Base-by-base conservation (phyloP, 1,139 yeast genomes). In the Yamadazyma oceani region DNA sequence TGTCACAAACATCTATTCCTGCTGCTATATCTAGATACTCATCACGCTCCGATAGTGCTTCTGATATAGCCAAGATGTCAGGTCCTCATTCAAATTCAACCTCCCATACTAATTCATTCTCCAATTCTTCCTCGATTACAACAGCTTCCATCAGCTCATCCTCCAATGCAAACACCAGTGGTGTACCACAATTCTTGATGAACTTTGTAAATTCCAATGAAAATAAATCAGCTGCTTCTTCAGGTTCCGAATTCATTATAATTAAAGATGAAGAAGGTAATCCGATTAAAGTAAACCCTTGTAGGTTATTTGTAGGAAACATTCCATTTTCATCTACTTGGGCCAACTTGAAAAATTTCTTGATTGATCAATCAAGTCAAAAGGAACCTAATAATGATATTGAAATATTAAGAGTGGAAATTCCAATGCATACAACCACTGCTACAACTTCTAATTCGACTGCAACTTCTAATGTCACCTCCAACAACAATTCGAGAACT, bases 321-420 rank as follows among this genome's bases (percentile, higher is more conserved):
- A 69, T 80, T 19, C 85, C 87, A 1, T 81, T 69, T 50, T 50
- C 70, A 11, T 66, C 82, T 2, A 72, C 73, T 29, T 80, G 85
- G 85, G 66, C 67, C 28, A 73, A 74, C 17, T 60, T 81, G 39
- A 76, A 77, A 50, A 73, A 68, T 37, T 73, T 69, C 40, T 53
- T 80, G 34, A 49, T 75, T 3, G 42, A 43, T 5, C 54, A 57
- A 13, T 70, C 75, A 0, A 68, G 51, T 14, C 63, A 60, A 39
- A 34, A 57, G 9, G 66, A 60, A 15, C 64, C 67, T 4, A 41
- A 45, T 15, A 52, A 49, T 33, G 36, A 46, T 27, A 54, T 73
- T 19, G 58, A 58, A 23, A 72, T 79, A 14, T 45, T 60, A 16
- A 59, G 81, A 17, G 83, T 81, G 5, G 85, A 80, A 45, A 75